Conservation (phyloP, 441 rosid species). For the Gossypium schwendimanii region DNA sequence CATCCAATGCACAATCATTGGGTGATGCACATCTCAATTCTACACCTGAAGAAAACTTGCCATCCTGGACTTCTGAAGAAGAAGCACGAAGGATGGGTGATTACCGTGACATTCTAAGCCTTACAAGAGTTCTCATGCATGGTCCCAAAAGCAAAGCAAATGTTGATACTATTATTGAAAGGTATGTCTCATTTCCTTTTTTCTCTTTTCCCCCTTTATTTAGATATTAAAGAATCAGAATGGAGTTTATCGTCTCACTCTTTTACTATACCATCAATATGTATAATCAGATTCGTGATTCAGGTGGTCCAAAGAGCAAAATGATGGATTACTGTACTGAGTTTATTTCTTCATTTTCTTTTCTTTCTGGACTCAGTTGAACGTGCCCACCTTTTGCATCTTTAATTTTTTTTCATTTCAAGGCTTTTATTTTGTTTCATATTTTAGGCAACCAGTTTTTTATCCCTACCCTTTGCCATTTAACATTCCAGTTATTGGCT, state of each 20-base stretch:
- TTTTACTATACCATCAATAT: background rate
- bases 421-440: background rate
- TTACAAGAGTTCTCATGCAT: slow-evolving; percentile 79
- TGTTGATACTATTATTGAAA: slow-evolving; percentile 65
- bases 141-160: slow-evolving; percentile 97
- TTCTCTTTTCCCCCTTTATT: background rate
- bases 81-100: slow-evolving; percentile 87
- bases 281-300: background rate
- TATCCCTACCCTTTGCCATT: background rate
- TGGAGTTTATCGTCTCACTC: background rate
- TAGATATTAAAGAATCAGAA: background rate
- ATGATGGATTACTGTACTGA: background rate
- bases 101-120: slow-evolving; percentile 90
- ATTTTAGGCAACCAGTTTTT: background rate
- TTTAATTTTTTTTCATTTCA: too few species aligned
- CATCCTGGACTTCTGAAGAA: slow-evolving; percentile 58
- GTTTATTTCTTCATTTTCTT: background rate
- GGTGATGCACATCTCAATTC: slow-evolving; percentile 25
- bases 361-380: background rate
- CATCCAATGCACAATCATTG: slow-evolving; percentile 25
- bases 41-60: slow-evolving; percentile 35
- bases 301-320: background rate
- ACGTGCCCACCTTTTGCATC: too few species aligned
- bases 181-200: slow-evolving; percentile 29
- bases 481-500: background rate